Evolutionary conservation across 345 rosid species (phyloP), one percentile per base, ranked within the genome.

Genomic region (Camelina sativa): DNA sequence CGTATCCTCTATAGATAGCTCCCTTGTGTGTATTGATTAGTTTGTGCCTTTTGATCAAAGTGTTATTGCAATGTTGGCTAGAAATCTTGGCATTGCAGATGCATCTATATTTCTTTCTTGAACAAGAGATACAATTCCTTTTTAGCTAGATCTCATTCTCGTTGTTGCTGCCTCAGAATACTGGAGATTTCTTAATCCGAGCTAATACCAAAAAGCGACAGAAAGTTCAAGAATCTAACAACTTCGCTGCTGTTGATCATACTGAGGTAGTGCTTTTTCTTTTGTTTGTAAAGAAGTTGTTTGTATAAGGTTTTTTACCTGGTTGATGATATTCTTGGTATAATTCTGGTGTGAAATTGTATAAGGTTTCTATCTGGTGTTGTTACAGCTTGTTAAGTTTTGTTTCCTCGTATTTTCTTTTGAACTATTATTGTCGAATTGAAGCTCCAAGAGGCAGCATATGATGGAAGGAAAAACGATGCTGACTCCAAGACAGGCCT

Each of bases 121-220:
- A n/a, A 61, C 11, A 11, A 37, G 55, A 46, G 12, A 20, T 40
- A 43, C 4, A 16, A 8, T 19, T 8, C 6, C 3, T 13, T 38
- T 54, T 11, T 69, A 62, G 47, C 28, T 61, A 6, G 56, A 20
- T 25, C 70, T 53, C 63, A 73, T 58, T 12, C 37, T 46, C 68
- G 67, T 44, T 80, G 11, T 28, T 10, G 25, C 66, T 28, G n/a
- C 76, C 50, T 72, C 88, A 96, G 99, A 82, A 80, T 79, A 86
- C 85, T 19, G 96, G 88, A 55, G 98, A 88, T 74, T 96, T 90
- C 80, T 89, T 89, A 11, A 96, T 96, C 83, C 96, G 85, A 83
- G 97, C 98, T 47, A 92, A 92, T 63, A 92, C 88, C 56, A 88
- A 83, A 59, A 96, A 96, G 83, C 92, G 98, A 17, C 91, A 80